A percentile compares a stretch with the other conserved stretches of the same genome.
phyloP scores from a whole-genome alignment of 2,329 filamentous ascomycete species.

The Fusarium illudens region DNA sequence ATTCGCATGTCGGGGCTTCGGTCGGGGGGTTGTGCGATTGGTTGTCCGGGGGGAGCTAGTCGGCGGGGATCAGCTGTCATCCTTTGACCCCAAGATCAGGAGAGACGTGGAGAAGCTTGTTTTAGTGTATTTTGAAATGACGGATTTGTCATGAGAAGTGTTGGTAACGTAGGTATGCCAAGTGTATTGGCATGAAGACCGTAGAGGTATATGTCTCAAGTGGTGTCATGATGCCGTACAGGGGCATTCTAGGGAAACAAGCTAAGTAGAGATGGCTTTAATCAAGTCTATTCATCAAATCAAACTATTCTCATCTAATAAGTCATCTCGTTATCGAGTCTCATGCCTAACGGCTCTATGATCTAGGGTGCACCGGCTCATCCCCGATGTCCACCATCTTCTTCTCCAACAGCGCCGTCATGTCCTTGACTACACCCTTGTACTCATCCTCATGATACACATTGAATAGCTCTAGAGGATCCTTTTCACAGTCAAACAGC shows the following conservation, averaged over 20 bases:
- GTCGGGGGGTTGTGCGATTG: slow-evolving; percentile 16
- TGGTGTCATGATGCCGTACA: not conserved
- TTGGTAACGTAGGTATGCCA: not conserved
- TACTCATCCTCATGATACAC: slow-evolving; percentile 52
- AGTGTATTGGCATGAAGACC: not conserved
- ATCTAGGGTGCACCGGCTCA: slow-evolving; percentile 46
- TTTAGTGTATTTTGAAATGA: not conserved
- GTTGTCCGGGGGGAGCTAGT: not conserved
- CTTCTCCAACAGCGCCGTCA: slow-evolving; percentile 53
- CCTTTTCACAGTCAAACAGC: slow-evolving; percentile 61
- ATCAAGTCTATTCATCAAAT: not conserved
- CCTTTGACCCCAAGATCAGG: not conserved
- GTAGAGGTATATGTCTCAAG: not conserved
- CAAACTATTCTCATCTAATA: not conserved
- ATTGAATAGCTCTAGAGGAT: slow-evolving; percentile 59
- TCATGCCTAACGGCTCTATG: not conserved
- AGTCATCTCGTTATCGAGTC: not conserved
- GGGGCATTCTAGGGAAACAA: not conserved
- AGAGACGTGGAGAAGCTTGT: not conserved
- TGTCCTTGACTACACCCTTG: slow-evolving; percentile 47
- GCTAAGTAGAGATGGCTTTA: not conserved
- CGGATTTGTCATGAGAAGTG: not conserved
- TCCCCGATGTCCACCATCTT: slow-evolving; percentile 64
- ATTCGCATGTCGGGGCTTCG: slow-evolving; percentile 12
- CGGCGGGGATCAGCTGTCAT: not conserved